Conservation (phyloP, 2,329 filamentous ascomycete species). For the Talaromyces sp. region DNA sequence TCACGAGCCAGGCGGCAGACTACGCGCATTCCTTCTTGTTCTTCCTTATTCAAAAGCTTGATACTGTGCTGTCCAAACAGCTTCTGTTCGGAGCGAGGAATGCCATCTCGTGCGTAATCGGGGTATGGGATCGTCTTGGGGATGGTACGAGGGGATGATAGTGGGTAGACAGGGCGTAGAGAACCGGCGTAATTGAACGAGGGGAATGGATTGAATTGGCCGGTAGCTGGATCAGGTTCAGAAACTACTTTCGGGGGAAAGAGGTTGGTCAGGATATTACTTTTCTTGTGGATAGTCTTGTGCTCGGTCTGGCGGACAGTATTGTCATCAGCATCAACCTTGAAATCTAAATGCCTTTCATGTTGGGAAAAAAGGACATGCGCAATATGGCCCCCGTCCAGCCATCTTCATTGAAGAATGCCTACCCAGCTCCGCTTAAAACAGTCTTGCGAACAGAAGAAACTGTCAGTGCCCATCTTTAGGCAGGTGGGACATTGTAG, state of each 20-base stretch:
- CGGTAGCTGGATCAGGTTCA: slow-evolving; percentile 89
- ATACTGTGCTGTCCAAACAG: slow-evolving; percentile 77
- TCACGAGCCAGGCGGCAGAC: slow-evolving; percentile 85
- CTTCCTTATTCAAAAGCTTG: slow-evolving; percentile 75
- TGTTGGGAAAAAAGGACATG: background rate
- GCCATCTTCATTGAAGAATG: slow-evolving; percentile 29
- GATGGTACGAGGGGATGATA: slow-evolving; percentile 71
- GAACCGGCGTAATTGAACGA: slow-evolving; percentile 79
- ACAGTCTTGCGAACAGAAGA: slow-evolving; percentile 97
- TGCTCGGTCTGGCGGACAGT: slow-evolving; percentile 66
- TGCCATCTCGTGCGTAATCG: slow-evolving; percentile 85
- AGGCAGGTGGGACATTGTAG: slow-evolving; percentile 95
- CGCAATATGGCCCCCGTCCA: background rate
- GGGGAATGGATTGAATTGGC: slow-evolving; percentile 89
- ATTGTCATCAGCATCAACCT: slow-evolving; percentile 3
- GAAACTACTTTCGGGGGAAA: slow-evolving; percentile 79
- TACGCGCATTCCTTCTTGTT: slow-evolving; percentile 87
- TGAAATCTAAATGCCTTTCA: background rate
- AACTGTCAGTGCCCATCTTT: slow-evolving; percentile 87
- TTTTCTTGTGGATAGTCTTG: slow-evolving; percentile 82
- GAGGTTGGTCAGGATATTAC: slow-evolving; percentile 72
- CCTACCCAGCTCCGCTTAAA: slow-evolving; percentile 98
- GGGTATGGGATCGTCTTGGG: slow-evolving; percentile 80
- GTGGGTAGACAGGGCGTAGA: slow-evolving; percentile 82
- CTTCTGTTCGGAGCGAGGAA: slow-evolving; percentile 66